These are phyloP conservation scores for Penicillium hordei DNA, from an alignment of 2,329 filamentous ascomycete species.

Conservation along the genomic window DNA sequence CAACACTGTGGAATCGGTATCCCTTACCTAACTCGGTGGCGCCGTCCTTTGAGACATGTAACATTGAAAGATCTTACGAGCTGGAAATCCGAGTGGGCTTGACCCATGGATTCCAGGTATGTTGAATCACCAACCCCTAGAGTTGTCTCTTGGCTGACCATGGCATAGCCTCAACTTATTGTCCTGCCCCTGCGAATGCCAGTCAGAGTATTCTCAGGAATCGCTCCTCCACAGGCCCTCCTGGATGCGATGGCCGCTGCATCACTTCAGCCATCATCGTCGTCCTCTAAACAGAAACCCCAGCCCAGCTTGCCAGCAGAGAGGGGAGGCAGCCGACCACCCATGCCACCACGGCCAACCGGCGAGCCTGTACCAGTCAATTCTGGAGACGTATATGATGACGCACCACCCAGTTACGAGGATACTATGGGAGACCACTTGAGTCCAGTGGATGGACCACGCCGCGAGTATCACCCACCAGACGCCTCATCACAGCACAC, in stretches of 20 bases:
- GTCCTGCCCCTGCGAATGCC: slow-evolving; percentile 76
- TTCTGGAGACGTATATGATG: slow-evolving; percentile 50
- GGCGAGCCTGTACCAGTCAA: slow-evolving; percentile 25
- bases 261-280: slow-evolving; percentile 25
- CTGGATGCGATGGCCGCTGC: slow-evolving; percentile 61
- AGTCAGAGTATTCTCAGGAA: slow-evolving; percentile 82
- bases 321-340: slow-evolving; percentile 31
- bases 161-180: slow-evolving; percentile 65
- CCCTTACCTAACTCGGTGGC: slow-evolving; percentile 81
- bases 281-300: slow-evolving; percentile 14
- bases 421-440: slow-evolving; percentile 82
- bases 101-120: slow-evolving; percentile 64
- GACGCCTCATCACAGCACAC: slow-evolving; percentile 32
- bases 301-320: slow-evolving; percentile 27
- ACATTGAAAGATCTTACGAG: slow-evolving; percentile 77
- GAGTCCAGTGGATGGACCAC: slow-evolving; percentile 68
- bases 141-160: slow-evolving; percentile 18
- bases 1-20: slow-evolving; percentile 68
- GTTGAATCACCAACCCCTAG: slow-evolving; percentile 21
- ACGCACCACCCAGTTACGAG: slow-evolving; percentile 92
- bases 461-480: slow-evolving; percentile 54
- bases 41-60: slow-evolving; percentile 85
- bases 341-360: slow-evolving; percentile 44
- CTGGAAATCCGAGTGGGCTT: slow-evolving; percentile 79
- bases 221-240: slow-evolving; percentile 74